Percentiles rank a stretch among this genome's conserved stretches.
phyloP scores from a whole-genome alignment of 148 eudicot genomes.

The Silene uniflora region DNA sequence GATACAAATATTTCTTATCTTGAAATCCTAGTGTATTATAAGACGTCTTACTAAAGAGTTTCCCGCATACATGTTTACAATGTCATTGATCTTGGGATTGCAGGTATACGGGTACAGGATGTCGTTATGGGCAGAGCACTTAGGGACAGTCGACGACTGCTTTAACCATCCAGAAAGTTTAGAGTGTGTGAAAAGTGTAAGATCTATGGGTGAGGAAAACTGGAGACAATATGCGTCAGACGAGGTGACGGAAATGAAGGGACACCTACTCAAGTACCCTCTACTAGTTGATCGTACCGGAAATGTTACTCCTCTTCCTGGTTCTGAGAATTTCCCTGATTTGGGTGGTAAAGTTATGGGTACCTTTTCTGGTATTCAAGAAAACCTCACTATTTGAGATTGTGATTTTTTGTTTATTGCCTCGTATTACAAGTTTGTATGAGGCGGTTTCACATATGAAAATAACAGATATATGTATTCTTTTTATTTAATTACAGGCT shows the following conservation, averaged over 20 bases:
- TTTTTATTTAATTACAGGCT: no score
- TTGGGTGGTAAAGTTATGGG: conserved; percentile 72
- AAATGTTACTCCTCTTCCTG: conserved; percentile 67
- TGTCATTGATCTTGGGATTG: conserved; percentile 1
- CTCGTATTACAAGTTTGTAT: no score
- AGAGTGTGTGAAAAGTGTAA: conserved; percentile 63
- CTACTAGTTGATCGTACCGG: conserved; percentile 67
- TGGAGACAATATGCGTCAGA: conserved; percentile 69
- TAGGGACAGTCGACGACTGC: conserved; percentile 46
- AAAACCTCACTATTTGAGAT: conserved; percentile 67
- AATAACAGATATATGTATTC: no score
- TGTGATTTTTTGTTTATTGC: no score
- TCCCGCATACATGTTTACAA: neutral
- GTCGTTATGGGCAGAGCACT: conserved; percentile 94
- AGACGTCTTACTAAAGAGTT: neutral
- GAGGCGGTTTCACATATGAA: no score
- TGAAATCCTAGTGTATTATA: no score
- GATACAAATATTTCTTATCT: no score
- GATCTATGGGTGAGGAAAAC: conserved; percentile 46
- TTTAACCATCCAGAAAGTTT: conserved; percentile 63
- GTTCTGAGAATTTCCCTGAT: conserved; percentile 71
- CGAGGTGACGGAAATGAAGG: conserved; percentile 57
- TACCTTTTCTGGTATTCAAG: conserved; percentile 54
- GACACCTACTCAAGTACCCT: conserved; percentile 87
- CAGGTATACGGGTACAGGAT: conserved; percentile 82